Percentiles rank a stretch among this genome's conserved stretches.
These are phyloP conservation scores for Penicillium sp. DNA, from an alignment of 2,329 filamentous ascomycete species.

Conservation along the genomic window DNA sequence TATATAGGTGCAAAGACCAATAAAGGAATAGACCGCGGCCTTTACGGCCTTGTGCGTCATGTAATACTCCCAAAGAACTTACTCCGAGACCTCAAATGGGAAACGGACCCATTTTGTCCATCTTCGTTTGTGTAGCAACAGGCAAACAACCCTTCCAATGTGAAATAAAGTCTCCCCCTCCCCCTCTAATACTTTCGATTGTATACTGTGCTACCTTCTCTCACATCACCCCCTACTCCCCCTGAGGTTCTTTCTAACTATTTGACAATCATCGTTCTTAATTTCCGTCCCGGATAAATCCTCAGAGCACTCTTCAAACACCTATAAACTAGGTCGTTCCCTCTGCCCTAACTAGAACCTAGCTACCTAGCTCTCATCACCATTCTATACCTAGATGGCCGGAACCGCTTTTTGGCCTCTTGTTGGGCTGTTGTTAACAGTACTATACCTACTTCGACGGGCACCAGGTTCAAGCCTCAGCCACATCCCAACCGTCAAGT, in stretches of 20 bases:
- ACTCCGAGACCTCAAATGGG: conserved; percentile 10
- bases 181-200: conserved; percentile 16
- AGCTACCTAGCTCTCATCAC: not conserved
- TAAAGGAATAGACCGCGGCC: conserved; percentile 22
- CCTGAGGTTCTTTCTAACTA: conserved; percentile 2
- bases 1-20: conserved; percentile 19
- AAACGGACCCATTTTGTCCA: not conserved
- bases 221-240: not conserved
- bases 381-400: conserved; percentile 6
- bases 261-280: not conserved
- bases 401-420: conserved; percentile 8
- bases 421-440: conserved; percentile 9
- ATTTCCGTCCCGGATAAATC: conserved; percentile 3
- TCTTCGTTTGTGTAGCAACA: conserved; percentile 1
- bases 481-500: conserved; percentile 25
- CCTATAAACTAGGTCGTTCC: not conserved
- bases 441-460: conserved; percentile 11
- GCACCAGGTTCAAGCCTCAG: conserved; percentile 9
- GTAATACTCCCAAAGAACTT: conserved; percentile 2
- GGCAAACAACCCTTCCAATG: conserved; percentile 2
- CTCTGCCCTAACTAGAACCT: not conserved
- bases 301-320: conserved; percentile 2
- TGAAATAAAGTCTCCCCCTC: not conserved
- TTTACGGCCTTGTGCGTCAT: conserved; percentile 4
- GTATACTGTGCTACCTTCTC: conserved; percentile 16